A percentile compares a stretch with the other conserved stretches of the same genome.
Conservation (phyloP, 116 monocot species). For the Phalaenopsis hybrid region DNA sequence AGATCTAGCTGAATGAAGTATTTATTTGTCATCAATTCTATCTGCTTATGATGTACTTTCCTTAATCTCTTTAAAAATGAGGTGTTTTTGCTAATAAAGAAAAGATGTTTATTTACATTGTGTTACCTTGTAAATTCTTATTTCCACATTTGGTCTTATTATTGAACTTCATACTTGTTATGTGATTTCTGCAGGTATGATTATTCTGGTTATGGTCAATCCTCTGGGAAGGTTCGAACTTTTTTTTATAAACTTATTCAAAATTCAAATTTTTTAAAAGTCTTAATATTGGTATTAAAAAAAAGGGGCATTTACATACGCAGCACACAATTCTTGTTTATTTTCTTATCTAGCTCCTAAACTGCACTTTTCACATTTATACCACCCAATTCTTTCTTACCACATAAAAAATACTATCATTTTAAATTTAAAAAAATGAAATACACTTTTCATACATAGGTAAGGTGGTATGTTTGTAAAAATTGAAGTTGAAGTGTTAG, state of each 20-base stretch:
- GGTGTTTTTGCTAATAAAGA: slow-evolving; percentile 2
- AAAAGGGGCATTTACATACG: too few relatives aligned
- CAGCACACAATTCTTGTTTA: too few relatives aligned
- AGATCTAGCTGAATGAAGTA: background rate
- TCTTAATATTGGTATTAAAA: background rate
- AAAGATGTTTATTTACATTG: background rate
- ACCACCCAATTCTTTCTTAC: too few relatives aligned
- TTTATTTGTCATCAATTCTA: background rate
- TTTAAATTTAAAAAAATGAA: too few relatives aligned
- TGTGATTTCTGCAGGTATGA: slow-evolving; percentile 52
- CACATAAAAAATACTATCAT: too few relatives aligned
- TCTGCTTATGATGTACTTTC: background rate
- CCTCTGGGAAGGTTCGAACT: slow-evolving; percentile 59
- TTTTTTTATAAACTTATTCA: slow-evolving; percentile 6
- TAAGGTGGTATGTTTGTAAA: too few relatives aligned
- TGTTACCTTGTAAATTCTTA: background rate
- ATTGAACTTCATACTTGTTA: background rate
- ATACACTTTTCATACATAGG: too few relatives aligned
- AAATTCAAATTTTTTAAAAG: background rate
- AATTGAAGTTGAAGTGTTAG: too few relatives aligned
- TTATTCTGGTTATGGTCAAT: slow-evolving; percentile 83
- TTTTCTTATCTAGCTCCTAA: too few relatives aligned
- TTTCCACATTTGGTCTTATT: background rate
- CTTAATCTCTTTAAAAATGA: background rate
- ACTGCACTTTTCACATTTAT: too few relatives aligned